Percentiles rank a stretch among this genome's conserved stretches.
Evolutionary conservation across 2,329 filamentous ascomycete genomes (phyloP).

Genomic region (Microdochium trichocladiopsis): DNA sequence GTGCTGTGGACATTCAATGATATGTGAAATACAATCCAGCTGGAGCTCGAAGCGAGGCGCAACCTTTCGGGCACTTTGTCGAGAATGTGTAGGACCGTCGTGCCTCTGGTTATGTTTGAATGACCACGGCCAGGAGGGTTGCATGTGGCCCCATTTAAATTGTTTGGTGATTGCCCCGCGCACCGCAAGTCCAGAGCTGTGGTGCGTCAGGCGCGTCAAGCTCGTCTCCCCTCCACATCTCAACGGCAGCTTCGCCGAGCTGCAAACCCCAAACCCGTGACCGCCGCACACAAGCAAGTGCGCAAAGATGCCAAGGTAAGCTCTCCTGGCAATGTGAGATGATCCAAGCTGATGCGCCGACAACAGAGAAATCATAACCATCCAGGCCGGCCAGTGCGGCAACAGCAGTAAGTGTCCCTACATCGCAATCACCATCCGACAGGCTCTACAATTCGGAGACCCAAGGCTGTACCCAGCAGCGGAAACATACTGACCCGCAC

Average conservation of each 20-base stretch:
- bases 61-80: no score
- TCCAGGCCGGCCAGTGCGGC: conserved; percentile 98
- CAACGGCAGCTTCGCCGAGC: neutral
- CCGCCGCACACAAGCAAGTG: conserved; percentile 1
- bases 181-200: neutral
- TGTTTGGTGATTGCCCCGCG: no score
- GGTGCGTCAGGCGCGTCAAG: neutral
- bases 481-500: conserved; percentile 19
- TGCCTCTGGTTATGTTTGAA: no score
- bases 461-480: conserved; percentile 7
- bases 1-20: no score
- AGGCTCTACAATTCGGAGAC: neutral
- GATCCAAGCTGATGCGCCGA: neutral
- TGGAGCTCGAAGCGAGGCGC: no score
- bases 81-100: no score
- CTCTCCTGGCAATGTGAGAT: neutral
- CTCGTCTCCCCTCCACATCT: neutral
- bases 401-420: conserved; percentile 77
- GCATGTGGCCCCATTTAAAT: no score
- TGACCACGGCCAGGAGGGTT: no score
- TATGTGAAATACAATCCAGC: no score
- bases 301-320: conserved; percentile 18
- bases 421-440: conserved; percentile 7
- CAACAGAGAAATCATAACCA: conserved; percentile 94
- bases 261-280: neutral